Evolutionary conservation across 2,329 filamentous ascomycete species (phyloP).

Genomic region (Plenodomus tracheiphilus): DNA sequence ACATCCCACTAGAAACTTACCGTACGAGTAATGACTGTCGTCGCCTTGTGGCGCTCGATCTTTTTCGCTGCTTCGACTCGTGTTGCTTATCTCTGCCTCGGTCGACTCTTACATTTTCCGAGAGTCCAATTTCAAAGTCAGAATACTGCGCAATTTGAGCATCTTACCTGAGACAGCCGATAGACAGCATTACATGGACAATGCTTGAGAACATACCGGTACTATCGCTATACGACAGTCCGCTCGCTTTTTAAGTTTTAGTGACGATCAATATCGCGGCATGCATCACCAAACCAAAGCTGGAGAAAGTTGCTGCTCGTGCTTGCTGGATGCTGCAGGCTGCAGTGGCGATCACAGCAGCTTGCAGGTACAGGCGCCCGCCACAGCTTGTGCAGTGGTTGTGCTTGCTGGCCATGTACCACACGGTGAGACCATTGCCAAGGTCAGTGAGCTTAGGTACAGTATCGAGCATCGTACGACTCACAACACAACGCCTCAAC

Average conservation of each 20-base stretch:
- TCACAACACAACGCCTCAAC: no score
- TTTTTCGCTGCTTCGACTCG: neutral
- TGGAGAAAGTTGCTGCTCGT: slow-evolving; percentile 3
- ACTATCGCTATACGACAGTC: neutral
- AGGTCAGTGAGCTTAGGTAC: no score
- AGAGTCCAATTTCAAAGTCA: neutral
- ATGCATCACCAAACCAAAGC: slow-evolving; percentile 1
- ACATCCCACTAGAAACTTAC: neutral
- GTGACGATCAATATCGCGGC: neutral
- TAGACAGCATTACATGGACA: neutral
- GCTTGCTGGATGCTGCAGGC: slow-evolving; percentile 1
- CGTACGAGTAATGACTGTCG: neutral
- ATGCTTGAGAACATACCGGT: neutral
- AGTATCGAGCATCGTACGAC: no score
- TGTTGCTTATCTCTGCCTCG: neutral
- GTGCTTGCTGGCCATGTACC: neutral
- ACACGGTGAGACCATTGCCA: neutral
- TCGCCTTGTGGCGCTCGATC: neutral
- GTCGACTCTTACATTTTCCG: neutral
- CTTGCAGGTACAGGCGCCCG: neutral
- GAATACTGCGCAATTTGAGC: neutral
- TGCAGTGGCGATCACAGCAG: slow-evolving; percentile 2
- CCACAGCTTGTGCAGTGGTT: slow-evolving; percentile 4
- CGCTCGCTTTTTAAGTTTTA: neutral
- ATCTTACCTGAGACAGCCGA: neutral